Evolutionary conservation across 2,329 filamentous ascomycete species (phyloP), one percentile per base, ranked within the genome.

Genomic region (Monosporascus sp.): DNA sequence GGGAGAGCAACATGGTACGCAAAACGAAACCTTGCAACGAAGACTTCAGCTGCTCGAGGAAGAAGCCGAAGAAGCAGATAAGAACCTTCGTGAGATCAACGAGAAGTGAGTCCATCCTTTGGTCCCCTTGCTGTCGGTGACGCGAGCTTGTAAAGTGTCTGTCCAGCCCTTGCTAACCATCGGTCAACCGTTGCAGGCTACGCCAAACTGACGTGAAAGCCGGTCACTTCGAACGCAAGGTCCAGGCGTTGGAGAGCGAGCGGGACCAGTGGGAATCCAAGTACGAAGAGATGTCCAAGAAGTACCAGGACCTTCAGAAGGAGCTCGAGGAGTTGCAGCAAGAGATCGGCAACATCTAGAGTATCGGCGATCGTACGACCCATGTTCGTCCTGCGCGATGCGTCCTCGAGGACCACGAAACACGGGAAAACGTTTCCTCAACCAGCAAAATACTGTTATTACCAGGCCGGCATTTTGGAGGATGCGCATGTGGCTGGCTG

Each of bases 141-240:
- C 11, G 11, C 31, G 31, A 14, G 11, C 31, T 34, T 34, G 31
- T 34, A 34, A 14, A 34, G 31, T 5, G 31, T 34, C 27, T 27
- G 11, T 34, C 31, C 5, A 34, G 31, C 31, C 3, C 14, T 46
- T 46, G 20, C 43, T 46, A 26, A 27, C 22, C 9, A 46, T 24
- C 7, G 5, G n/a, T 17, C 20, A 46, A 26, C 14, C 22, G 17
- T 31, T 55, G 53, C 65, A 99, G 94, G 80, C 90, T 97, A 71
- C 92, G 94, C 74, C 92, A 96, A 80, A 97, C 94, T 78, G 94
- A 99, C 73, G 91, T 97, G 78, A 97, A 97, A 83, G 92, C 93
- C 69, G 94, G 93, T 68, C 93, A 99, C 81, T 97, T 93, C 77
- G 94, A 99, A 81, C 94, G 94, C 78, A 97, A 97, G 83, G 94